phyloP scores from a whole-genome alignment of 805 yeast species.

The Yarrowia osloensis region DNA sequence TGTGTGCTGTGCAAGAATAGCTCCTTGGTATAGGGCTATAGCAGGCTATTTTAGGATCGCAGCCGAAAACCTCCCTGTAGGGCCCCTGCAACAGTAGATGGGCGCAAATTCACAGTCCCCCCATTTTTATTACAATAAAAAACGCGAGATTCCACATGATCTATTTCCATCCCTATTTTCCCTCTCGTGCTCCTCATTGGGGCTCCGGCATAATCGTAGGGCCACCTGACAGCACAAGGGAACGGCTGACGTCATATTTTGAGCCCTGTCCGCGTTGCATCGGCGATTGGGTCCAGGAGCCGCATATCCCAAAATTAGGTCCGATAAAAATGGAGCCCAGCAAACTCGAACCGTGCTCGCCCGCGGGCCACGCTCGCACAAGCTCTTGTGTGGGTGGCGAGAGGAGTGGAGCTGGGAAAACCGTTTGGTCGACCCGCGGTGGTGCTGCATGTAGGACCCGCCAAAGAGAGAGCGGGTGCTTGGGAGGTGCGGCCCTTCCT shows the following conservation, averaged over 20 bases:
- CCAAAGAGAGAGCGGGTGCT: neutral
- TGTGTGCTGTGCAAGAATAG: no score
- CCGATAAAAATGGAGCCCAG: neutral
- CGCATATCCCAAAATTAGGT: conserved; percentile 20
- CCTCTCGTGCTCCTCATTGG: no score
- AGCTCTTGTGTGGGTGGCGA: neutral
- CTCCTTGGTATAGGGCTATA: neutral
- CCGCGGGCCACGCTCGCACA: neutral
- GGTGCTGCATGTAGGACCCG: neutral
- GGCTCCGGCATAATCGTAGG: no score
- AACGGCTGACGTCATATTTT: conserved; percentile 15
- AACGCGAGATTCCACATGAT: no score
- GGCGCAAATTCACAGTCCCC: no score
- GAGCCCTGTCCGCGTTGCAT: neutral
- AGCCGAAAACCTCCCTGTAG: neutral
- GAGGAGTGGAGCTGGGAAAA: neutral
- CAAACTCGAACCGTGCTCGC: neutral
- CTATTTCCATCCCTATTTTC: neutral
- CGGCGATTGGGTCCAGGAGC: conserved; percentile 11
- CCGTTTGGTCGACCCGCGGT: neutral
- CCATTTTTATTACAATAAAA: no score
- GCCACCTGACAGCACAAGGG: neutral
- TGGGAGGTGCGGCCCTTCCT: neutral
- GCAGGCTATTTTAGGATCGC: neutral
- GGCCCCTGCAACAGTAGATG: neutral